Conservation (phyloP, 305 asterid genomes). For the Fraxinus floribunda region DNA sequence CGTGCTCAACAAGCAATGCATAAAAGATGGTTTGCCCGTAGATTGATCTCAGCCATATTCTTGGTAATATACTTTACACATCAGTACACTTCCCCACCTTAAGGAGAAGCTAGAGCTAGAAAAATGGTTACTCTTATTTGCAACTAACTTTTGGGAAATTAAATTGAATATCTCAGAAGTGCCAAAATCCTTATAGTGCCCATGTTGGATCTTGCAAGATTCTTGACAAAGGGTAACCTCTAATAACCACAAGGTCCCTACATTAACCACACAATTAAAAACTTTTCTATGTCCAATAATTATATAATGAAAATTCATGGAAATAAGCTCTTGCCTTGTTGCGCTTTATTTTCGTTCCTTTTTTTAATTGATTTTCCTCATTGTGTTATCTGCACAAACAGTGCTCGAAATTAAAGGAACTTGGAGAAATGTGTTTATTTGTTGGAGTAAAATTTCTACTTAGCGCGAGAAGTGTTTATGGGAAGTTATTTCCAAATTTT, state of each 20-base stretch:
- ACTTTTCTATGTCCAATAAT: background rate
- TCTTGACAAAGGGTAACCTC: background rate
- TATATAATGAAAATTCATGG: background rate
- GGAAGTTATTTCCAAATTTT: background rate
- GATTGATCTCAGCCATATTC: constrained; percentile 88
- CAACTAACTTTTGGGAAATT: background rate
- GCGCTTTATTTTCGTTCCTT: background rate
- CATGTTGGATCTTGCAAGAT: background rate
- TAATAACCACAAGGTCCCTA: background rate
- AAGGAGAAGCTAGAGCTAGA: background rate
- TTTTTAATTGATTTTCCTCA: background rate
- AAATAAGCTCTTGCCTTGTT: background rate
- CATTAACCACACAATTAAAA: background rate
- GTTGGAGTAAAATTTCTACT: background rate
- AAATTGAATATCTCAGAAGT: background rate
- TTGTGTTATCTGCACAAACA: background rate
- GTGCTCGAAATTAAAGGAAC: background rate
- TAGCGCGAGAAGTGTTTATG: background rate
- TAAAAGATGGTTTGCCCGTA: constrained; percentile 95
- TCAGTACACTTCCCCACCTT: background rate
- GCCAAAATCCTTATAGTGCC: background rate
- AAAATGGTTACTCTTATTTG: background rate
- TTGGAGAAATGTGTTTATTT: background rate
- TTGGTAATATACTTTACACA: constrained; percentile 47
- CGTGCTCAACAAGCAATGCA: constrained; percentile 97